These are phyloP conservation scores for Russula dissimulans DNA, from an alignment of 768 basidiomycete genomes.

Conservation along the genomic window DNA sequence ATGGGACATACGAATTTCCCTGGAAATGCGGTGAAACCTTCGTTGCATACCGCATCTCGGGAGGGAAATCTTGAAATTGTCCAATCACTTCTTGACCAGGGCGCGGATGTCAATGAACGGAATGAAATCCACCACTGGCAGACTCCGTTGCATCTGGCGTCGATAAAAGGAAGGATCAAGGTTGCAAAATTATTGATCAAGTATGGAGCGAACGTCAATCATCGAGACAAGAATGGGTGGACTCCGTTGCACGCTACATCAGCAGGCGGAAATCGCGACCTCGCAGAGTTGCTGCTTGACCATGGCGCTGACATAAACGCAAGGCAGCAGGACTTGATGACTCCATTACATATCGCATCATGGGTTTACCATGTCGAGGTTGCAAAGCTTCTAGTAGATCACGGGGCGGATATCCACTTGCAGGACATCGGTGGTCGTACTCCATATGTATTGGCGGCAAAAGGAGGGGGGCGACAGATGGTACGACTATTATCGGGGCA, in stretches of 20 bases:
- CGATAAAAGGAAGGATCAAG: background rate
- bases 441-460: background rate
- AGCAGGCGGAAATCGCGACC: too few species aligned
- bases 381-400: background rate
- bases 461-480: background rate
- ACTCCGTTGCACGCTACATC: too few species aligned
- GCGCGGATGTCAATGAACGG: background rate
- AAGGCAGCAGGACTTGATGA: background rate
- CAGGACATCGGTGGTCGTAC: background rate
- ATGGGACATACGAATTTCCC: too few species aligned
- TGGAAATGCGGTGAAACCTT: background rate
- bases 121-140: background rate
- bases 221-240: too few species aligned
- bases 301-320: too few species aligned
- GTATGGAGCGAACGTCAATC: too few species aligned
- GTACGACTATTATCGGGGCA: background rate
- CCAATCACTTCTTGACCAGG: background rate
- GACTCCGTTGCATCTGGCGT: background rate
- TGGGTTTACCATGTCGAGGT: background rate
- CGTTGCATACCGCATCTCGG: background rate
- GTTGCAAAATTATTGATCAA: too few species aligned
- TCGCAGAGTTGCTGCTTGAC: too few species aligned
- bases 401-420: background rate
- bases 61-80: background rate
- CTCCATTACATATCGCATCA: background rate